Percentiles rank a stretch among this genome's conserved stretches.
phyloP scores from a whole-genome alignment of 345 rosid genomes.

The Populus alba region DNA sequence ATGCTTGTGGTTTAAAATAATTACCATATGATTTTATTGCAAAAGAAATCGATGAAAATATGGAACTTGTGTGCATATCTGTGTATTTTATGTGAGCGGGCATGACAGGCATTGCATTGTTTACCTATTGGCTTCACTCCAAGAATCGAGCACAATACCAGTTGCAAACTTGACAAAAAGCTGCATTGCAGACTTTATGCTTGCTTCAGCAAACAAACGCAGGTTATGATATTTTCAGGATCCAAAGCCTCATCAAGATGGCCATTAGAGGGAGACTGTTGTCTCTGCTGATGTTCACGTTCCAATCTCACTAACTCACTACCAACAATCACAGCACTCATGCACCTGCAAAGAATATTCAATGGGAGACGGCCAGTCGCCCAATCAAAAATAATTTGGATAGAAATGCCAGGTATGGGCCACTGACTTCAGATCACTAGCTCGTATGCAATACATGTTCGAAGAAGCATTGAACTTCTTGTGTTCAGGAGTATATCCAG shows the following conservation, averaged over 20 bases:
- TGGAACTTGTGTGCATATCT: not conserved
- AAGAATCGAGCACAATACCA: constrained; percentile 78
- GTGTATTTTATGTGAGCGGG: not conserved
- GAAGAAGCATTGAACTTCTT: not conserved
- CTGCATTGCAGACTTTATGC: constrained; percentile 90
- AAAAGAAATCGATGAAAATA: not conserved
- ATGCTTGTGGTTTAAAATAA: not conserved
- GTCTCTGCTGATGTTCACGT: constrained; percentile 77
- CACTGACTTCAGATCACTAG: too few species aligned
- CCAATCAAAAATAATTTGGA: not conserved
- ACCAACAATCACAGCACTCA: constrained; percentile 87
- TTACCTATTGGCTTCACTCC: constrained; percentile 84
- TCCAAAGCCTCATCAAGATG: constrained; percentile 58
- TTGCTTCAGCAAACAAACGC: constrained; percentile 77
- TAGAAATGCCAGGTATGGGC: too few species aligned
- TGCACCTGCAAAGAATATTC: constrained; percentile 59
- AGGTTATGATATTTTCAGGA: constrained; percentile 59
- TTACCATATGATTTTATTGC: not conserved
- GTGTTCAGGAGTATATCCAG: not conserved
- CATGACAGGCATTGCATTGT: not conserved
- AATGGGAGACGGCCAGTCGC: not conserved
- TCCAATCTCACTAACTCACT: constrained; percentile 80
- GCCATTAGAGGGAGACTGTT: constrained; percentile 64
- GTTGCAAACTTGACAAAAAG: constrained; percentile 85
- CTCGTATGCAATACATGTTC: too few species aligned